Percentiles rank a stretch among this genome's conserved stretches.
These are phyloP conservation scores for Leccinum fibrillosum DNA, from an alignment of 768 basidiomycete species.

Conservation along the genomic window DNA sequence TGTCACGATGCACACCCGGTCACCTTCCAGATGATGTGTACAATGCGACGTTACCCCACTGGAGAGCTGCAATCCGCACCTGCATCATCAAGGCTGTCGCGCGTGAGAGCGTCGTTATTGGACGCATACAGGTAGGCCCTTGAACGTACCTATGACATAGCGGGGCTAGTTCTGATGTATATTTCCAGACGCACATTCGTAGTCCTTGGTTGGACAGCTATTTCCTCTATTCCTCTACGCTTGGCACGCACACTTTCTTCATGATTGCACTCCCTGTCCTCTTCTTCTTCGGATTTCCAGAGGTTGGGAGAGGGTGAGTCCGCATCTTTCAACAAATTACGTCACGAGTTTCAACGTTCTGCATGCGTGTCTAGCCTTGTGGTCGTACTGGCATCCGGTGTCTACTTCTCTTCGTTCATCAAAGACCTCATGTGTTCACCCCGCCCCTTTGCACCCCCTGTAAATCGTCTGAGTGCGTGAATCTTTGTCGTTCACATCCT, in stretches of 20 bases:
- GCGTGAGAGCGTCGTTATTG: slow-evolving; percentile 60
- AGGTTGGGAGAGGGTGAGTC: slow-evolving; percentile 71
- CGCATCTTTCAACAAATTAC: background rate
- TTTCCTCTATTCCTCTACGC: slow-evolving; percentile 77
- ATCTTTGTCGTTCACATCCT: background rate
- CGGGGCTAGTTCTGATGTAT: background rate
- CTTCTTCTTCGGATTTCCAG: slow-evolving; percentile 83
- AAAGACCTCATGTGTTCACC: slow-evolving; percentile 92
- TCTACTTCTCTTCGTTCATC: slow-evolving; percentile 81
- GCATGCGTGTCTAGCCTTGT: slow-evolving; percentile 47
- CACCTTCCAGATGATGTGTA: slow-evolving; percentile 51
- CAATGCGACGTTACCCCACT: slow-evolving; percentile 56
- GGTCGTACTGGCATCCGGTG: slow-evolving; percentile 69
- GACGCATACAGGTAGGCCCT: slow-evolving; percentile 60
- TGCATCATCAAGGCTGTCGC: slow-evolving; percentile 50
- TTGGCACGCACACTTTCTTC: slow-evolving; percentile 91
- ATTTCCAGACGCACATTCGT: slow-evolving; percentile 48
- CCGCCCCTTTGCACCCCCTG: slow-evolving; percentile 86
- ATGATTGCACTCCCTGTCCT: slow-evolving; percentile 82
- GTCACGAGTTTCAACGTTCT: background rate
- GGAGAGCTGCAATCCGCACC: slow-evolving; percentile 61
- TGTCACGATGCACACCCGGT: slow-evolving; percentile 8
- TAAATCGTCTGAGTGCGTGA: slow-evolving; percentile 80
- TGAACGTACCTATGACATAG: background rate
- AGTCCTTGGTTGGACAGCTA: slow-evolving; percentile 71